Base-by-base conservation (phyloP, 2,329 filamentous ascomycete genomes). In the Neospermospora avenae region DNA sequence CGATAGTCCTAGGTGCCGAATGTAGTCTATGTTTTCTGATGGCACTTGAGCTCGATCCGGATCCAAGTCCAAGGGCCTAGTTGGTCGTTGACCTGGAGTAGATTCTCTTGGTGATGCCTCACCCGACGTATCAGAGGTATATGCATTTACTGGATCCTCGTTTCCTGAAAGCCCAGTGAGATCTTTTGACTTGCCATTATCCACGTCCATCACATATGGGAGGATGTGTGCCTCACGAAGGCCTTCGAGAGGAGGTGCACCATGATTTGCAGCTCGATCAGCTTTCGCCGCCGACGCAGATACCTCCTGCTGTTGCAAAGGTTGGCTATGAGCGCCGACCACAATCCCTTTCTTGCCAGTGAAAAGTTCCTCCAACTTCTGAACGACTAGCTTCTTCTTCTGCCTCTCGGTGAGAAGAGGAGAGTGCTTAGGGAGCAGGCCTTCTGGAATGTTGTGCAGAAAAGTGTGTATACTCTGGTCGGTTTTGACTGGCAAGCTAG, bases 361-460 rank as follows among this genome's bases (percentile, higher is more conserved):
- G 63, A 95, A 96, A 1, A 96, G 80, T 64, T 93, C 89, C 69
- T 96, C 91, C 5, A 96, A 73, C 2, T 89, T 82, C 57, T 84
- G 82, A 2, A 93, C 91, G 0, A 93, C 87, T 20, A 92, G 70
- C 70, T 87, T 91, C 77, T 90, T 91, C 76, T 85, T 91, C 5
- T 88, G 82, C 65, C 84, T 86, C 14, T 93, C 90, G 0, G 86
- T 85, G 82, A 92, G 84, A 0, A 77, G 72, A 14, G 71, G 72
- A 24, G 80, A 77, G 45, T 82, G 79, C 11, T 82, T 81, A 0
- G 88, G 87, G 39, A 90, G 78, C 0, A 92, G 70, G 0, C 87
- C 86, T 63, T 85, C 81, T 0, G 89, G 88, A 4, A 92, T 91
- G 53, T 91, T 87, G 51, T 86, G 81, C 2, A 92, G 75, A 65